phyloP scores from a whole-genome alignment of 768 basidiomycete genomes.

The Pulveroboletus sp. region DNA sequence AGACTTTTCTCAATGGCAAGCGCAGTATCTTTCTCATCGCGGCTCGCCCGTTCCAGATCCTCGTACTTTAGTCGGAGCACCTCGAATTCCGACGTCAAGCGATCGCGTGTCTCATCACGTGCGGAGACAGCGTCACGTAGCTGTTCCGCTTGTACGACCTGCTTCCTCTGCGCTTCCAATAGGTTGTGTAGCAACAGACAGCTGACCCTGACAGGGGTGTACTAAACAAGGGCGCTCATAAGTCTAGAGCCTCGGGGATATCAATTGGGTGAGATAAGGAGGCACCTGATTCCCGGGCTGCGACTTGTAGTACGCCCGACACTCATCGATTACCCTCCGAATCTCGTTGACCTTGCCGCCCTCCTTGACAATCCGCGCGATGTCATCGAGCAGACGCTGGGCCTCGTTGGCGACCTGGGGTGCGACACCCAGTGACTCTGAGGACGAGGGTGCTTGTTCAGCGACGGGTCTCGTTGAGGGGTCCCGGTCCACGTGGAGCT shows the following conservation, averaged over 20 bases:
- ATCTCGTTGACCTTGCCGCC: conserved; percentile 51
- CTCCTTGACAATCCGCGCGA: conserved; percentile 50
- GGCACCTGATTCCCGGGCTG: conserved; percentile 46
- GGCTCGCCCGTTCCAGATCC: conserved; percentile 37
- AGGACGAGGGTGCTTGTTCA: conserved; percentile 16
- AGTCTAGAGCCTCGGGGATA: no score
- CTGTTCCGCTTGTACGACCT: conserved; percentile 35
- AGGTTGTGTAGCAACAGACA: conserved; percentile 49
- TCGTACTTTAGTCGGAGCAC: conserved; percentile 39
- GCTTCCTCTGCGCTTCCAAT: conserved; percentile 43
- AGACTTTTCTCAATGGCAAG: conserved; percentile 50
- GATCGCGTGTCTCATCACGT: conserved; percentile 31
- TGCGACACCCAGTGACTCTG: conserved; percentile 20
- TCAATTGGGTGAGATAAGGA: conserved; percentile 16
- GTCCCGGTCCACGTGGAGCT: conserved; percentile 55
- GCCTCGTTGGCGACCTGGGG: conserved; percentile 40
- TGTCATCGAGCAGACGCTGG: conserved; percentile 49
- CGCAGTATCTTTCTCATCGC: conserved; percentile 50
- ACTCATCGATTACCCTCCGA: conserved; percentile 49
- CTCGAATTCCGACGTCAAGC: conserved; percentile 33
- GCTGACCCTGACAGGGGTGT: conserved; percentile 47
- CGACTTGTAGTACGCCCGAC: conserved; percentile 43
- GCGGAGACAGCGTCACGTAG: conserved; percentile 30
- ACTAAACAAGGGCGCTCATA: no score
- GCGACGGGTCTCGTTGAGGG: conserved; percentile 31